Percentiles rank a stretch among this genome's conserved stretches.
phyloP scores from a whole-genome alignment of 257 asterid genomes.

The Mentha longifolia region DNA sequence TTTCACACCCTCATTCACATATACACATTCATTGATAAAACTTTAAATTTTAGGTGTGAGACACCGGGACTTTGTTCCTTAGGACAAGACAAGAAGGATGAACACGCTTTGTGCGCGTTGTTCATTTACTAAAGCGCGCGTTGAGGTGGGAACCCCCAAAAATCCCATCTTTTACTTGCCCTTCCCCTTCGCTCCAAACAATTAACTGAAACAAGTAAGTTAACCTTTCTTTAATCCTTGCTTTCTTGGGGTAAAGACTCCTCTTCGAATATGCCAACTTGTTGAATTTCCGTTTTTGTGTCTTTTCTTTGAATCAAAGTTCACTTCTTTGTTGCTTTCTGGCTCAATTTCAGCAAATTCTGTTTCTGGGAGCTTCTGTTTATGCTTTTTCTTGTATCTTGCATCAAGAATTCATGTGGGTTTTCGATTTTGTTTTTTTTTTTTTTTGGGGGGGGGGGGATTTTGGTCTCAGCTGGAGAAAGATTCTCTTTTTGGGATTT shows the following conservation, averaged over 20 bases:
- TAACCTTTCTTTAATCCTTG: conserved; percentile 4
- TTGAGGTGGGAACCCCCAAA: conserved; percentile 7
- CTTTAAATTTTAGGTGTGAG: not conserved
- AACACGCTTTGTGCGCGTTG: conserved; percentile 31
- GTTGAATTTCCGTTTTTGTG: not conserved
- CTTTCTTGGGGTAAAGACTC: conserved; percentile 21
- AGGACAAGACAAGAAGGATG: conserved; percentile 24
- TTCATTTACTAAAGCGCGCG: conserved; percentile 35
- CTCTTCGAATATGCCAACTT: conserved; percentile 16
- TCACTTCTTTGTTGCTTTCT: conserved; percentile 37
- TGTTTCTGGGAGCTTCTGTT: conserved; percentile 24
- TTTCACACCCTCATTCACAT: no score
- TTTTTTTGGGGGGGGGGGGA: no score
- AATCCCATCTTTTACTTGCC: conserved; percentile 19
- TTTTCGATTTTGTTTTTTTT: conserved; percentile 8
- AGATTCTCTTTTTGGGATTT: conserved; percentile 14
- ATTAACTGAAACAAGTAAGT: not conserved
- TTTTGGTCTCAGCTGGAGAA: conserved; percentile 13
- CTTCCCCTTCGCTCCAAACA: conserved; percentile 19
- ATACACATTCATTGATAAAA: not conserved
- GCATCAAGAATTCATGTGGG: conserved; percentile 30
- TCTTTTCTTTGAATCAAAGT: conserved; percentile 33
- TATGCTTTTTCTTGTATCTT: not conserved
- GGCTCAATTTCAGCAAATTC: conserved; percentile 31
- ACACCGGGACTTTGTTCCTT: not conserved